Evolutionary conservation across 208 protist species (phyloP).

Genomic region (Entamoeba dispar): DNA sequence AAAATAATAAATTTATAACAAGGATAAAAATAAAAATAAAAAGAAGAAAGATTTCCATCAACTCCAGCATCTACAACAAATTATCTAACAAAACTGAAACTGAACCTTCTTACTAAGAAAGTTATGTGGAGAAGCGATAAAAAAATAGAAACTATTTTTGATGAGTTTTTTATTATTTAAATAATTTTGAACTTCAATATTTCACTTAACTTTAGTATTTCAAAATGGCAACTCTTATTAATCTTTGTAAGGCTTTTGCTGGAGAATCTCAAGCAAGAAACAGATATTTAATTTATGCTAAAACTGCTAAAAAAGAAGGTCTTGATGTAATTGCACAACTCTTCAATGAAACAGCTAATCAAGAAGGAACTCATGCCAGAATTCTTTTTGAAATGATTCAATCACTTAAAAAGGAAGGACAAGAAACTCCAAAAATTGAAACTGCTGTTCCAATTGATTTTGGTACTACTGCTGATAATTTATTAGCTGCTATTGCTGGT

Average conservation of each 20-base stretch:
- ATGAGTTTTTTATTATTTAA: no score
- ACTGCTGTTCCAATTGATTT: not conserved
- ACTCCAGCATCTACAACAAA: no score
- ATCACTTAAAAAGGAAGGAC: not conserved
- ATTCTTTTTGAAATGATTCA: not conserved
- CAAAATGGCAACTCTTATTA: not conserved
- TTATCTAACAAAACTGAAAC: no score
- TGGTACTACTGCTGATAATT: not conserved
- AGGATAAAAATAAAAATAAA: no score
- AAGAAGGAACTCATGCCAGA: not conserved
- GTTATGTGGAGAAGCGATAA: no score
- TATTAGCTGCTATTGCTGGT: not conserved
- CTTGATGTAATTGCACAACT: not conserved
- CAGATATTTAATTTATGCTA: not conserved
- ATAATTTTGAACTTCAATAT: no score
- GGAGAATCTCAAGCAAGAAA: not conserved
- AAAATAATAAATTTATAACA: no score
- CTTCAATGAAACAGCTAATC: not conserved
- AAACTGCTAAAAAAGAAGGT: not conserved
- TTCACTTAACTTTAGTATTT: no score
- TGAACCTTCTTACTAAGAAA: no score
- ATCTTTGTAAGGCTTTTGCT: not conserved
- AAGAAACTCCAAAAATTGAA: not conserved
- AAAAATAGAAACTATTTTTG: no score
- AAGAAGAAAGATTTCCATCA: no score